A percentile compares a stretch with the other conserved stretches of the same genome.
These are phyloP conservation scores for Fusarium camptoceras DNA, from an alignment of 2,329 filamentous ascomycete genomes.

Conservation along the genomic window DNA sequence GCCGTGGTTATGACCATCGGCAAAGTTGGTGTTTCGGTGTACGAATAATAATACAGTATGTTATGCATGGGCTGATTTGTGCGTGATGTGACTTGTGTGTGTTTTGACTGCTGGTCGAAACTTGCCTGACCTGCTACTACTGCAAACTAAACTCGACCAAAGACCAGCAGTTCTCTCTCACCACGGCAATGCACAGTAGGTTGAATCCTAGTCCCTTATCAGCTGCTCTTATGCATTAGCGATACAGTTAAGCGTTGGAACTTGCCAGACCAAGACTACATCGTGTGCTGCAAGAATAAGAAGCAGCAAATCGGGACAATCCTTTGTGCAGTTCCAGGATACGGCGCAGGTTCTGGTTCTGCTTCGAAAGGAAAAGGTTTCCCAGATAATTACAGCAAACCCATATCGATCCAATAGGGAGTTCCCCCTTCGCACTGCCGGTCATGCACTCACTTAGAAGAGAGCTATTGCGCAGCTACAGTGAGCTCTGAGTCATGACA, in stretches of 20 bases:
- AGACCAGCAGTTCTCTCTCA: conserved; percentile 29
- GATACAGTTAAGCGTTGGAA: conserved; percentile 18
- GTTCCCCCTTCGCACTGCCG: conserved; percentile 37
- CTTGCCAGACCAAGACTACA: conserved; percentile 10
- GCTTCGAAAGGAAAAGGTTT: conserved; percentile 32
- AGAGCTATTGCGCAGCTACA: conserved; percentile 14
- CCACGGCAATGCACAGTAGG: conserved; percentile 30
- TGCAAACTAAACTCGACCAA: conserved; percentile 33
- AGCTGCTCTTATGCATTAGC: conserved; percentile 26
- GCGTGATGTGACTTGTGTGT: not conserved
- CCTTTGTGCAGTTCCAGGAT: conserved; percentile 26
- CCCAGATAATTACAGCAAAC: conserved; percentile 7
- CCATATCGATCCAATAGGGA: conserved; percentile 38
- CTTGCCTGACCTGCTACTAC: conserved; percentile 30
- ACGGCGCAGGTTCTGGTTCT: not conserved
- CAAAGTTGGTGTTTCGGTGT: conserved; percentile 20
- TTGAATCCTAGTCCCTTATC: conserved; percentile 37
- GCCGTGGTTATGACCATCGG: conserved; percentile 1
- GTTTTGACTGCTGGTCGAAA: conserved; percentile 34
- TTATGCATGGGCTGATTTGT: conserved; percentile 46
- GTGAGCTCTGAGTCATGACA: conserved; percentile 42
- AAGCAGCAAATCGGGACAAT: conserved; percentile 37
- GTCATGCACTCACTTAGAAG: conserved; percentile 35
- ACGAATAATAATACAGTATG: conserved; percentile 28
- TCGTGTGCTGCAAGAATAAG: conserved; percentile 23